Evolutionary conservation across 2,329 filamentous ascomycete species (phyloP).

Genomic region (Botrytis fabae): DNA sequence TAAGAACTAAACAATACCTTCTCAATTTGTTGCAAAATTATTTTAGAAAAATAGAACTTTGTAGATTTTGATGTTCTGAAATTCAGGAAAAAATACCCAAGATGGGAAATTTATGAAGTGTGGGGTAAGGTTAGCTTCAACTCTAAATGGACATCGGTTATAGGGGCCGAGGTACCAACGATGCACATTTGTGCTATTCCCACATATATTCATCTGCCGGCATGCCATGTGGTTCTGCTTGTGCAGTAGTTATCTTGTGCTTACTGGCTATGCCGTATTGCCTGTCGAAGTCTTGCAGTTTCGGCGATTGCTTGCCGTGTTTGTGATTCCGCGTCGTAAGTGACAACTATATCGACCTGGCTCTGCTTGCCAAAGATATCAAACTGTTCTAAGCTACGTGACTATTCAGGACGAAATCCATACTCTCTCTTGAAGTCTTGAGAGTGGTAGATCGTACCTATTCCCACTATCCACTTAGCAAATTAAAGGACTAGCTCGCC

Average conservation of each 20-base stretch:
- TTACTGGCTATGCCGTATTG: too few relatives aligned
- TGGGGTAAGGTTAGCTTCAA: conserved; percentile 23
- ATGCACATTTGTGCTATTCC: not conserved
- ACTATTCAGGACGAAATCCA: not conserved
- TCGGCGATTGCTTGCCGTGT: not conserved
- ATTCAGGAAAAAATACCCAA: not conserved
- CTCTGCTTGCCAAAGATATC: not conserved
- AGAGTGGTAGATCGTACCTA: not conserved
- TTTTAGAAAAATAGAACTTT: not conserved
- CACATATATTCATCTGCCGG: not conserved
- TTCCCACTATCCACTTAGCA: fast-evolving
- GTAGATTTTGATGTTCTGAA: not conserved
- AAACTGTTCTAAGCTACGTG: not conserved
- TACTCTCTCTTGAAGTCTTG: not conserved
- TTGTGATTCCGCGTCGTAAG: not conserved
- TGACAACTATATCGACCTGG: not conserved
- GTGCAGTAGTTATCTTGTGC: not conserved
- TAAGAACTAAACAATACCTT: not conserved
- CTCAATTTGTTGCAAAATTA: not conserved
- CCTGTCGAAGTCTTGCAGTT: not conserved
- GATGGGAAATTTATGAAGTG: conserved; percentile 17
- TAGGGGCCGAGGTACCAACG: conserved; percentile 1
- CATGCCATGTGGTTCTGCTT: not conserved
- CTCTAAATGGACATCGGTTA: conserved; percentile 19
- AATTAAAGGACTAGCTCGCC: not conserved